Base-by-base conservation (phyloP, 345 rosid genomes). In the Brassica cretica region DNA sequence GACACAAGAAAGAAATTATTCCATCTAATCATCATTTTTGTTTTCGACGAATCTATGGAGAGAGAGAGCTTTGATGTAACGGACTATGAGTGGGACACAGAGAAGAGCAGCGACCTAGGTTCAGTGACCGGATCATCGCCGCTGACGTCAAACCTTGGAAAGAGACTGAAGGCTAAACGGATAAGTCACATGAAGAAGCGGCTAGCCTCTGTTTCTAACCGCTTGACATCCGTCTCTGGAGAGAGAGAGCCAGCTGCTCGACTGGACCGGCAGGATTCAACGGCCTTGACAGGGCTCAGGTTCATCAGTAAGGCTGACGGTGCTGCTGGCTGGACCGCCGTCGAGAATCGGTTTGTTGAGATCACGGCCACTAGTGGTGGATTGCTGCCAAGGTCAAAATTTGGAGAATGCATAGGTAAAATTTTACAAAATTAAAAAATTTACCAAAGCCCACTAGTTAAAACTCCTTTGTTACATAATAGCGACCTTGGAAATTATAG, bases 361-460 rank as follows among this genome's bases (percentile, higher is more conserved):
- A 84, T 89, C 16, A 83, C 88, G 16, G 85, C 85, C 30, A 70
- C 81, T 2, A 87, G 84, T 30, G 62, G 76, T 11, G 89, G 90
- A 2, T 67, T 71, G 75, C 82, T 89, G 62, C 83, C 82, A 62
- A 85, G 90, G 16, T 80, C 88, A 0, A 74, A 71, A 14, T 90
- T 90, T 65, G 86, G 91, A 0, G 91, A 89, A 81, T 90, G 93
- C 81, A 87, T 90, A 74, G 96, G 94, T 88, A 75, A 56, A 21
- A 56, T n/a, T 51, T 3, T 24, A 16, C 37, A 56, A 5, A 11
- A 11, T 37, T 14, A 12, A 2, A 1, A 68, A 44, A 44, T 35
- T 35, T 35, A 39, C 46, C 10, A 39, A 39, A 12, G 46, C 46
- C 12, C 10, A 39, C 46, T 39, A 39, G 46, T 39, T 39, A 39